Percentiles rank a stretch among this genome's conserved stretches.
Conservation (phyloP, 305 asterid species). For the Fraxinus ornus region DNA sequence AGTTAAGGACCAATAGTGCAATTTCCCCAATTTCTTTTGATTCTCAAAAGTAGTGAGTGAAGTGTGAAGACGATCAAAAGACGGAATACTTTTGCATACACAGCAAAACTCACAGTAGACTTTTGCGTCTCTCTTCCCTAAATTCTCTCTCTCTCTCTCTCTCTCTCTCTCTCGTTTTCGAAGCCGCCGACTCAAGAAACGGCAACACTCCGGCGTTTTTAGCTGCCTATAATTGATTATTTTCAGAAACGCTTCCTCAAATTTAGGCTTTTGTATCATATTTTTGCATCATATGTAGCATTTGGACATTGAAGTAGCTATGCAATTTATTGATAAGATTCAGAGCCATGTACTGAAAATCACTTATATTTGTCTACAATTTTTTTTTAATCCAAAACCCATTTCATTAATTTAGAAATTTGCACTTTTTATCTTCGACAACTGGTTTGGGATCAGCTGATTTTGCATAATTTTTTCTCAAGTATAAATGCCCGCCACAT, state of each 20-base stretch:
- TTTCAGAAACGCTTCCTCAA: not conserved
- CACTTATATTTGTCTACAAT: not conserved
- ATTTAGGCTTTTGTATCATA: not conserved
- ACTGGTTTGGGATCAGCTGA: not conserved
- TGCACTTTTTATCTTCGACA: not conserved
- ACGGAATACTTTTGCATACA: slow-evolving; percentile 20
- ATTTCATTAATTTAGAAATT: slow-evolving; percentile 15
- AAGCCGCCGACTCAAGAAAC: slow-evolving; percentile 23
- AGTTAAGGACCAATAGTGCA: not conserved
- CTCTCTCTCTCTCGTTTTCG: slow-evolving; percentile 14
- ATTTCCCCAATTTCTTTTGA: not conserved
- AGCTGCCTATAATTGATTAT: not conserved
- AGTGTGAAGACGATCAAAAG: slow-evolving; percentile 20
- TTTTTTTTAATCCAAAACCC: slow-evolving; percentile 12
- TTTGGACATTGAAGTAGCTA: not conserved
- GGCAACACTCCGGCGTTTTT: slow-evolving; percentile 24
- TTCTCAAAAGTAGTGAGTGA: not conserved
- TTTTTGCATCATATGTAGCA: not conserved
- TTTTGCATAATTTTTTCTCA: slow-evolving; percentile 15
- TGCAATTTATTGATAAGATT: slow-evolving; percentile 5
- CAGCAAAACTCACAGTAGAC: slow-evolving; percentile 1
- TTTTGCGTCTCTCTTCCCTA: slow-evolving; percentile 21
- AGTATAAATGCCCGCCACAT: slow-evolving; percentile 21
- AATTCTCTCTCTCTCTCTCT: slow-evolving; percentile 18
- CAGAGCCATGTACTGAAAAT: slow-evolving; percentile 8